These are phyloP conservation scores for Chenopodium formosanum DNA, from an alignment of 148 eudicot genomes.

Conservation along the genomic window DNA sequence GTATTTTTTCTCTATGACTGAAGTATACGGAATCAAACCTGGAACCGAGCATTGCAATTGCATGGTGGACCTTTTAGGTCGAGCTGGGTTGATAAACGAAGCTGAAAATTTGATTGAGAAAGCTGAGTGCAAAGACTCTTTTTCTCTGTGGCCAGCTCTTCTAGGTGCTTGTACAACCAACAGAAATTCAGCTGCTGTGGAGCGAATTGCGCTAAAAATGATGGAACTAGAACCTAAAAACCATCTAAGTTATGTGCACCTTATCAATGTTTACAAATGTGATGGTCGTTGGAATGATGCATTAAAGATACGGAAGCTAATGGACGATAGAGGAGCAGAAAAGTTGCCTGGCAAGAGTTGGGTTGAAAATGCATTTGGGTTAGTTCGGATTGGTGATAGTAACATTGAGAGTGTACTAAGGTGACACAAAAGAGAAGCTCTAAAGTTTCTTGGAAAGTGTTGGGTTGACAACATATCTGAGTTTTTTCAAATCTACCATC, in stretches of 20 bases:
- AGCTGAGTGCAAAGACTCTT: slow-evolving; percentile 43
- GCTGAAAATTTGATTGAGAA: slow-evolving; percentile 62
- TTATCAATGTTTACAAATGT: slow-evolving; percentile 65
- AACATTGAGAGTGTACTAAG: neutral
- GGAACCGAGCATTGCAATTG: slow-evolving; percentile 71
- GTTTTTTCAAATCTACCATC: neutral
- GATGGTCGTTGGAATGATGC: slow-evolving; percentile 78
- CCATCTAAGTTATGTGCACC: slow-evolving; percentile 80
- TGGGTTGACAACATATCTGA: neutral
- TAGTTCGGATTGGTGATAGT: neutral
- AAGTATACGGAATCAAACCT: slow-evolving; percentile 51
- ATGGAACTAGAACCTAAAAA: slow-evolving; percentile 60
- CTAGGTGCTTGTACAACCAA: slow-evolving; percentile 73
- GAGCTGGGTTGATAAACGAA: slow-evolving; percentile 76
- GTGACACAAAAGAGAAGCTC: neutral
- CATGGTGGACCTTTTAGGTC: slow-evolving; percentile 81
- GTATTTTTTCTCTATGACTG: slow-evolving; percentile 50
- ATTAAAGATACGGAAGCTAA: slow-evolving; percentile 41
- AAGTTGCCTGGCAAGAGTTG: slow-evolving; percentile 77
- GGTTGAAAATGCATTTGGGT: slow-evolving; percentile 43
- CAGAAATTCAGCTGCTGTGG: slow-evolving; percentile 59
- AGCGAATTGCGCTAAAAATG: slow-evolving; percentile 70
- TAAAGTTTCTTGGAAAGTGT: neutral
- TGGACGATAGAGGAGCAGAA: slow-evolving; percentile 63
- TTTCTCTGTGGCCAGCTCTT: slow-evolving; percentile 71